A percentile compares a stretch with the other conserved stretches of the same genome.
Conservation (phyloP, 1,284 basidiomycete species). For the Ceratobasidium sp. region DNA sequence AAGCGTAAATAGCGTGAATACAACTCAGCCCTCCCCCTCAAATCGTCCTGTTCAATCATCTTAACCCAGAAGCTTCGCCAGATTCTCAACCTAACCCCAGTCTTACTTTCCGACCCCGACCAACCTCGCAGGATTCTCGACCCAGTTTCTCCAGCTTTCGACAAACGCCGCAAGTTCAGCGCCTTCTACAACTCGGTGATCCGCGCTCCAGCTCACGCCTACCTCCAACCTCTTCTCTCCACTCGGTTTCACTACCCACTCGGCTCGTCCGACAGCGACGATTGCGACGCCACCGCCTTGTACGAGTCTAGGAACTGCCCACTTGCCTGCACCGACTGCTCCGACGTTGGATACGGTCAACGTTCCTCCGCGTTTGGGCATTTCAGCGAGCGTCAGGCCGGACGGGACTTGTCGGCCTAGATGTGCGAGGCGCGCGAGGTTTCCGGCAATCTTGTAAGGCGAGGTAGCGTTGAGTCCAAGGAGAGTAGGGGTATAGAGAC, state of each 20-base stretch:
- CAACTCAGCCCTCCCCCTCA: not conserved
- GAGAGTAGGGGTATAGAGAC: slow-evolving; percentile 89
- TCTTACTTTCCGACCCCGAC: slow-evolving; percentile 67
- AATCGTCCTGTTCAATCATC: not conserved
- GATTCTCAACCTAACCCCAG: not conserved
- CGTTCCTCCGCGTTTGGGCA: slow-evolving; percentile 79
- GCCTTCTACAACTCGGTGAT: slow-evolving; percentile 92
- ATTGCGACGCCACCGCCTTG: slow-evolving; percentile 92
- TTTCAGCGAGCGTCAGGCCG: slow-evolving; percentile 72
- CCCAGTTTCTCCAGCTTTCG: slow-evolving; percentile 87
- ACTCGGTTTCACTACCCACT: slow-evolving; percentile 71
- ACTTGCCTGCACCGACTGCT: slow-evolving; percentile 78
- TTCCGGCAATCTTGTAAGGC: slow-evolving; percentile 75
- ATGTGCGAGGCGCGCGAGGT: slow-evolving; percentile 71
- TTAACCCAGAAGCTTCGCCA: not conserved
- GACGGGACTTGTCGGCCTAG: slow-evolving; percentile 76
- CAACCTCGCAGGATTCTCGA: slow-evolving; percentile 82
- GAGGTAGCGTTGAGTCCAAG: slow-evolving; percentile 70
- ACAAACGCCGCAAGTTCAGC: slow-evolving; percentile 93
- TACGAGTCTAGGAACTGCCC: slow-evolving; percentile 83
- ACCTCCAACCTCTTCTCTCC: slow-evolving; percentile 71
- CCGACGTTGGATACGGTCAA: slow-evolving; percentile 91
- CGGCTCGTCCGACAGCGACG: slow-evolving; percentile 87
- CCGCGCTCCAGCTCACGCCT: slow-evolving; percentile 87
- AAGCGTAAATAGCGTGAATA: not conserved